Conservation (phyloP, 2,329 filamentous ascomycete species). For the Pyrenochaeta sp. region DNA sequence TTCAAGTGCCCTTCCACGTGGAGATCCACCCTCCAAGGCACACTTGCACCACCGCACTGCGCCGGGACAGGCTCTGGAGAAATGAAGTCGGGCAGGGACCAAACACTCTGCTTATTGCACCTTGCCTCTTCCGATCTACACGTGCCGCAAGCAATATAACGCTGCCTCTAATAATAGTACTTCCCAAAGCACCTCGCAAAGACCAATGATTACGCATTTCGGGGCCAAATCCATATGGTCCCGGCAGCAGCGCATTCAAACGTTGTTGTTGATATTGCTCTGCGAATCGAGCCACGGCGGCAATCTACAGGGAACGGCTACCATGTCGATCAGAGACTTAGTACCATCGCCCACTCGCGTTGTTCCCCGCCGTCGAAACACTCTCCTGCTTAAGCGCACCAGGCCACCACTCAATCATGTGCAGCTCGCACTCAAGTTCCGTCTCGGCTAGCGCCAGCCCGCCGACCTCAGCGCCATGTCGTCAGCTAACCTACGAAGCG, state of each 20-base stretch:
- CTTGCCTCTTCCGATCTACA: conserved; percentile 37
- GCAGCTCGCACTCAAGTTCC: conserved; percentile 35
- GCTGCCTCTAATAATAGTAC: conserved; percentile 40
- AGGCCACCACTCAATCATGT: conserved; percentile 40
- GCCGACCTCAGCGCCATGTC: conserved; percentile 33
- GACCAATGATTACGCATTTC: conserved; percentile 23
- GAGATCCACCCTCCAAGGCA: conserved; percentile 37
- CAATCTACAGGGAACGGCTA: conserved; percentile 32
- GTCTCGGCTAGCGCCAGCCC: conserved; percentile 39
- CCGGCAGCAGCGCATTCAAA: conserved; percentile 8
- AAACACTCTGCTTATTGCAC: conserved; percentile 34
- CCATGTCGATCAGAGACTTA: conserved; percentile 20
- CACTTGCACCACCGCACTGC: conserved; percentile 29
- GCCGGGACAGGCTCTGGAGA: conserved; percentile 32
- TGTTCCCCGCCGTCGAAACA: conserved; percentile 27
- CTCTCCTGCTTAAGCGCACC: conserved; percentile 32
- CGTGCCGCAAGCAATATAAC: conserved; percentile 48
- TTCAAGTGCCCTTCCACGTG: conserved; percentile 42
- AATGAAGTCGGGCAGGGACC: conserved; percentile 29
- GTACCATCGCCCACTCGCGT: conserved; percentile 14
- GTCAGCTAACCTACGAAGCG: conserved; percentile 36
- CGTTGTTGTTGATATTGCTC: conserved; percentile 16
- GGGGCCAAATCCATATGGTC: conserved; percentile 38
- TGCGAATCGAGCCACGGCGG: conserved; percentile 18
- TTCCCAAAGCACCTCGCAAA: conserved; percentile 19